These are phyloP conservation scores for Apophysomyces ossiformis DNA, from an alignment of 371 early-diverging fungal genomes.

Conservation along the genomic window DNA sequence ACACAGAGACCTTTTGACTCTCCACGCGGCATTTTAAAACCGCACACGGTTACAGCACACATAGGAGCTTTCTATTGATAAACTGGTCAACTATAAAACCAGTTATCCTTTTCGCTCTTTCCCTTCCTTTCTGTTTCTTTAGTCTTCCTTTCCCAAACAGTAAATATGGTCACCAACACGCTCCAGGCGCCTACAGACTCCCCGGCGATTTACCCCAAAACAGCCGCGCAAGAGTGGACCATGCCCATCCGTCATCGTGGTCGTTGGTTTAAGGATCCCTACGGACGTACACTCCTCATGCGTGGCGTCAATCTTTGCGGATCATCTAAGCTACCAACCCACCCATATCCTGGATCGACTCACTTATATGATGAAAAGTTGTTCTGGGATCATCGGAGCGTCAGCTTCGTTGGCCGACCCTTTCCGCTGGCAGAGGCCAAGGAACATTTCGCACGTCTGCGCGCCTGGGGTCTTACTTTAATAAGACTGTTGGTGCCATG, in stretches of 20 bases:
- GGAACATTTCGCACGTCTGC: slow-evolving; percentile 73
- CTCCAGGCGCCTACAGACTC: slow-evolving; percentile 2
- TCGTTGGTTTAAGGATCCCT: slow-evolving; percentile 59
- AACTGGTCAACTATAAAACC: slow-evolving; percentile 7
- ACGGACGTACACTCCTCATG: slow-evolving; percentile 56
- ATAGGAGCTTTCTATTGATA: not conserved
- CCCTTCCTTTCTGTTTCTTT: not conserved
- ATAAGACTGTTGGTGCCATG: slow-evolving; percentile 77
- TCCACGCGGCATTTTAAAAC: slow-evolving; percentile 7
- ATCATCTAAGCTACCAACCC: slow-evolving; percentile 65
- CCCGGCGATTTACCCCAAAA: slow-evolving; percentile 1
- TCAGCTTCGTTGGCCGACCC: slow-evolving; percentile 74
- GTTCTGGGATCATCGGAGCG: slow-evolving; percentile 69
- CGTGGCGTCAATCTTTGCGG: slow-evolving; percentile 75
- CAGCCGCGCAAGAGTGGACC: slow-evolving; percentile 34
- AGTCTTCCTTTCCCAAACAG: not conserved
- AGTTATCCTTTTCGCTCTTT: not conserved
- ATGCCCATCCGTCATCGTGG: slow-evolving; percentile 30
- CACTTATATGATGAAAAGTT: slow-evolving; percentile 53
- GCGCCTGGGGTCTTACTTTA: slow-evolving; percentile 81
- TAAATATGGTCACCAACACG: slow-evolving; percentile 8
- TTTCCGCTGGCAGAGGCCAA: slow-evolving; percentile 79
- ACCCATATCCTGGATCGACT: slow-evolving; percentile 56
- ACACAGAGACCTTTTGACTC: slow-evolving; percentile 1
- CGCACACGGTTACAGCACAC: not conserved